Conservation (phyloP, 2,329 filamentous ascomycete species). For the Fusarium mundagurra region DNA sequence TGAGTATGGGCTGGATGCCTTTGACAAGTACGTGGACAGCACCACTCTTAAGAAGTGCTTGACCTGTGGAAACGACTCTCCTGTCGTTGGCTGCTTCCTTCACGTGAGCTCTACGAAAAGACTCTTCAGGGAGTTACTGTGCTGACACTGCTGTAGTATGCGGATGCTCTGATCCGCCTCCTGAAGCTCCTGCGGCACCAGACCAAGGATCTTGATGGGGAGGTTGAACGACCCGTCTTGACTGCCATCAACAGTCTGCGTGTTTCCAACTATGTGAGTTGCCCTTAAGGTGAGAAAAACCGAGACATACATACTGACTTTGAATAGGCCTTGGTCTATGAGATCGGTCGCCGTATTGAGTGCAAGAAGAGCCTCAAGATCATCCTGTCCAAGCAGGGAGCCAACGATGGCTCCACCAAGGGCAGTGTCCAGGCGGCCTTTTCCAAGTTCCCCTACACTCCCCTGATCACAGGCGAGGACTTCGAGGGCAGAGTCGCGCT, state of each 20-base stretch:
- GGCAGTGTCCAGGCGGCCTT: conserved; percentile 44
- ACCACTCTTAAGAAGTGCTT: conserved; percentile 41
- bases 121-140: neutral
- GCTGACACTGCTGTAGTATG: conserved; percentile 36
- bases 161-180: conserved; percentile 42
- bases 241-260: conserved; percentile 45
- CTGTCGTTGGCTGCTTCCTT: conserved; percentile 42
- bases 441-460: conserved; percentile 39
- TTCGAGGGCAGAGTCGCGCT: conserved; percentile 37
- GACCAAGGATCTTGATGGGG: conserved; percentile 40
- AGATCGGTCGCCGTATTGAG: conserved; percentile 44
- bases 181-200: conserved; percentile 40
- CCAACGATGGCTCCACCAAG: conserved; percentile 43
- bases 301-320: neutral
- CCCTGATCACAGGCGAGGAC: conserved; percentile 43
- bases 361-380: conserved; percentile 36
- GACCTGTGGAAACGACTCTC: conserved; percentile 36
- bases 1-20: conserved; percentile 42
- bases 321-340: conserved; percentile 40
- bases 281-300: neutral
- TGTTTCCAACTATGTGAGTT: conserved; percentile 40
- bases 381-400: conserved; percentile 45
- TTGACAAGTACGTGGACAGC: conserved; percentile 42
- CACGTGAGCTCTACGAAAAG: conserved; percentile 16
- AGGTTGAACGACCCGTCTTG: conserved; percentile 42